Conservation (phyloP, 2,329 filamentous ascomycete genomes). For the Aspergillus sp. region DNA sequence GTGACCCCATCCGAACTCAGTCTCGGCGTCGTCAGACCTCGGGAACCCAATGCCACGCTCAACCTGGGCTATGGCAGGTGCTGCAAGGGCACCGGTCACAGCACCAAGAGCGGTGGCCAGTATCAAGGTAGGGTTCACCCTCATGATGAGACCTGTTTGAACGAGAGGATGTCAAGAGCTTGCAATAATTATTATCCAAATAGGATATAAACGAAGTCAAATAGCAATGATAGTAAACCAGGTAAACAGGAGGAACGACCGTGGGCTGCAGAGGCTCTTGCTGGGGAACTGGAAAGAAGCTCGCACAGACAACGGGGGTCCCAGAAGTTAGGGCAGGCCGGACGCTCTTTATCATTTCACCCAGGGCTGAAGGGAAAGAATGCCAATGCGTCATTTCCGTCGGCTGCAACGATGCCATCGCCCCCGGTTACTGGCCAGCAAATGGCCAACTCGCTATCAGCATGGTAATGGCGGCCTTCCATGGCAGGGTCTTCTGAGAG, state of each 20-base stretch:
- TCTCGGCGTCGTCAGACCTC: not conserved
- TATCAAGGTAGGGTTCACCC: constrained; percentile 4
- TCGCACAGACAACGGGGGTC: not conserved
- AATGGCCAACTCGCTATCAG: constrained; percentile 6
- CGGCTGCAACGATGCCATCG: constrained; percentile 1
- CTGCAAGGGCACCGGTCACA: constrained; percentile 9
- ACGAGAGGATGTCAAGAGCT: constrained; percentile 8
- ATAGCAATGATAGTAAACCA: not conserved
- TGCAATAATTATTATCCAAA: not conserved
- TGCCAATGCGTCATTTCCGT: constrained; percentile 4
- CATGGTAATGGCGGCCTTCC: not conserved
- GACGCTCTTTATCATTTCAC: constrained; percentile 9
- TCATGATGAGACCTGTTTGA: constrained; percentile 7
- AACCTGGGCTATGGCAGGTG: constrained; percentile 1
- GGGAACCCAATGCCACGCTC: not conserved
- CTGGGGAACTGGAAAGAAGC: not conserved
- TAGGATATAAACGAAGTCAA: not conserved
- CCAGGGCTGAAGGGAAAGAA: not conserved
- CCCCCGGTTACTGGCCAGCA: not conserved
- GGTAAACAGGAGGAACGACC: constrained; percentile 9
- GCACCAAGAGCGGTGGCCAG: constrained; percentile 10
- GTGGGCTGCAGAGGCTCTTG: constrained; percentile 10
- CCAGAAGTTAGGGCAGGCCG: not conserved
- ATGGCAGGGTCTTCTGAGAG: constrained; percentile 4
- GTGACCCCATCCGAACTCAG: not conserved